Conservation (phyloP, 768 basidiomycete genomes). For the Chalciporus piperatus region DNA sequence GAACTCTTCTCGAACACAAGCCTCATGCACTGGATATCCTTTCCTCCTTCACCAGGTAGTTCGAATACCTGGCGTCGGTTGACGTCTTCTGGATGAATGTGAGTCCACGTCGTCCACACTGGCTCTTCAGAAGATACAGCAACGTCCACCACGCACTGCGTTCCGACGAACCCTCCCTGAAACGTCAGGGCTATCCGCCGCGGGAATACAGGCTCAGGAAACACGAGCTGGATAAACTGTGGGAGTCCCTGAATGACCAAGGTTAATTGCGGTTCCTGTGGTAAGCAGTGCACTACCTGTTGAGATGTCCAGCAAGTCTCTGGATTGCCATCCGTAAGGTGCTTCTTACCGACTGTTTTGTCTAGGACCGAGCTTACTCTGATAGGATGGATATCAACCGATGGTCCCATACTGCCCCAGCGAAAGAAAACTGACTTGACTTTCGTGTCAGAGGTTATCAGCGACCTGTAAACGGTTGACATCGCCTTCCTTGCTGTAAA, state of each 20-base stretch:
- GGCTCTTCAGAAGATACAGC: slow-evolving; percentile 30
- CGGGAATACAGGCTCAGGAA: slow-evolving; percentile 51
- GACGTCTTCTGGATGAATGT: slow-evolving; percentile 76
- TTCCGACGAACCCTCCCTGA: slow-evolving; percentile 85
- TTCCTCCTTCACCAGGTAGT: slow-evolving; percentile 28
- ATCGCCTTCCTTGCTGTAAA: slow-evolving; percentile 12
- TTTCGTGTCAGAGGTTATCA: slow-evolving; percentile 24
- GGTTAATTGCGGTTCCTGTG: slow-evolving; percentile 1
- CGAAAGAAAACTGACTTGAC: slow-evolving; percentile 40
- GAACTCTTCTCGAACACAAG: slow-evolving; percentile 79
- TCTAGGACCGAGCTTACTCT: slow-evolving; percentile 83
- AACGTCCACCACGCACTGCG: slow-evolving; percentile 51
- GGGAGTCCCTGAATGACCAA: slow-evolving; percentile 59
- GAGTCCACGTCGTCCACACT: slow-evolving; percentile 50
- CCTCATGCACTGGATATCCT: slow-evolving; percentile 47
- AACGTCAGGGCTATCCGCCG: slow-evolving; percentile 62
- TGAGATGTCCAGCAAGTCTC: slow-evolving; percentile 88
- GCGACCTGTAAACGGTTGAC: slow-evolving; percentile 17
- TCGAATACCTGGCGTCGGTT: slow-evolving; percentile 72
- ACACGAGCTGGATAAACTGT: slow-evolving; percentile 69
- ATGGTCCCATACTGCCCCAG: slow-evolving; percentile 10
- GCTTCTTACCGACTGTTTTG: slow-evolving; percentile 68
- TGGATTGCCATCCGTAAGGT: slow-evolving; percentile 64
- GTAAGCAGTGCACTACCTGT: slow-evolving; percentile 45
- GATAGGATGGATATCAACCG: slow-evolving; percentile 6